Percentiles rank a stretch among this genome's conserved stretches.
Evolutionary conservation across 2,329 filamentous ascomycete genomes (phyloP).

Genomic region (Fusarium incarnatum): DNA sequence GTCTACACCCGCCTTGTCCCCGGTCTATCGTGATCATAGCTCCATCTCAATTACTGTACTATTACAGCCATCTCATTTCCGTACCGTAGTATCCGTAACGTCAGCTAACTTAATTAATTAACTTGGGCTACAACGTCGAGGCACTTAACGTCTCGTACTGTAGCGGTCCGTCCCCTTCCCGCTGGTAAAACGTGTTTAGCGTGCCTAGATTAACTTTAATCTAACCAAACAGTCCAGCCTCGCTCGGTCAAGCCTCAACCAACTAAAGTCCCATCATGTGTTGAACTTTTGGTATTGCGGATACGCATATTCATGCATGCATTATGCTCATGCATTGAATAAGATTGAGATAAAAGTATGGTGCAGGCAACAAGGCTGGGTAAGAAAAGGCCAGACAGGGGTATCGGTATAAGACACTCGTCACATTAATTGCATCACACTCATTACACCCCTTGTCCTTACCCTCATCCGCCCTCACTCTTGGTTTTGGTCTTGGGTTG

Average conservation of each 20-base stretch:
- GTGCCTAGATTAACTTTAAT: constrained; percentile 35
- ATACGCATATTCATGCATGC: not conserved
- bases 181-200: constrained; percentile 24
- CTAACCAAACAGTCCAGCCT: constrained; percentile 20
- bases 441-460: not conserved
- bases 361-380: not conserved
- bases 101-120: not conserved
- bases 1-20: constrained; percentile 9
- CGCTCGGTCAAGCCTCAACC: not conserved
- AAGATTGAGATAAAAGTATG: not conserved
- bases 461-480: not conserved
- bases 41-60: not conserved
- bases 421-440: not conserved
- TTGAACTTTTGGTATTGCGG: not conserved
- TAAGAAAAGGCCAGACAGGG: not conserved
- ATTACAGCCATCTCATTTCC: not conserved
- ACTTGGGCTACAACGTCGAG: not conserved
- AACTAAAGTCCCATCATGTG: not conserved
- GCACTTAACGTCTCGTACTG: constrained; percentile 1
- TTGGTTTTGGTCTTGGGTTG: not conserved
- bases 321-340: not conserved
- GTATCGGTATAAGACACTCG: not conserved
- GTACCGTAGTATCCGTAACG: not conserved
- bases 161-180: constrained; percentile 32
- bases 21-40: not conserved